Percentiles rank a stretch among this genome's conserved stretches.
These are phyloP conservation scores for Furcasterigmium furcatum DNA, from an alignment of 2,329 filamentous ascomycete genomes.

Conservation along the genomic window DNA sequence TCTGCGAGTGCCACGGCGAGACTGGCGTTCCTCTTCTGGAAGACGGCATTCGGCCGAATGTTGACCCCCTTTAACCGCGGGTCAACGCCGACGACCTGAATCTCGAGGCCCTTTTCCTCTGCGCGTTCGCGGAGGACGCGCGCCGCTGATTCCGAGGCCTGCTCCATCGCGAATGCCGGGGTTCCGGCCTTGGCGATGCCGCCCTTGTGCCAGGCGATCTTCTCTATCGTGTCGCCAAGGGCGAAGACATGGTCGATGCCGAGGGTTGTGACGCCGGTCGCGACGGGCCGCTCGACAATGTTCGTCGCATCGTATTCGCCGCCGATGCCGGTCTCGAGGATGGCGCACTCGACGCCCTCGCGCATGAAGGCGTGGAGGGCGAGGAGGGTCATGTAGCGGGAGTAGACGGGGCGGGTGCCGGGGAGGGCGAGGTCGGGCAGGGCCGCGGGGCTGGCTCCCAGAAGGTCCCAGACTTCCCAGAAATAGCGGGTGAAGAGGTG, in stretches of 20 bases:
- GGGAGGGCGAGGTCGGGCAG: conserved; percentile 23
- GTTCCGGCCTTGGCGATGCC: conserved; percentile 64
- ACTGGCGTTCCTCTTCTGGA: conserved; percentile 58
- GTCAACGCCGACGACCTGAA: conserved; percentile 45
- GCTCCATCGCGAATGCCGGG: conserved; percentile 55
- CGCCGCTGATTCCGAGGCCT: conserved; percentile 38
- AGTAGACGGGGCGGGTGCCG: conserved; percentile 49
- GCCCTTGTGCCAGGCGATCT: conserved; percentile 73
- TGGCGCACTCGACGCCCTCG: conserved; percentile 58
- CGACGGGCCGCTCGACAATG: conserved; percentile 54
- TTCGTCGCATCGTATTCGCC: conserved; percentile 70
- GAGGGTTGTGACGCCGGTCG: conserved; percentile 60
- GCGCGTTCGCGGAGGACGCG: conserved; percentile 48
- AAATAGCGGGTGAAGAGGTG: conserved; percentile 62
- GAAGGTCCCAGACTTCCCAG: conserved; percentile 63
- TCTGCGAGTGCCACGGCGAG: conserved; percentile 51
- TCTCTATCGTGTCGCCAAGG: conserved; percentile 59
- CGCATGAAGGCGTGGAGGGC: conserved; percentile 64
- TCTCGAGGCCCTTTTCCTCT: conserved; percentile 42
- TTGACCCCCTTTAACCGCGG: conserved; percentile 39
- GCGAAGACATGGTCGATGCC: conserved; percentile 66
- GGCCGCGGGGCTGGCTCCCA: conserved; percentile 32
- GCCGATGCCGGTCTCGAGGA: conserved; percentile 66
- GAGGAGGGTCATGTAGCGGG: conserved; percentile 62
- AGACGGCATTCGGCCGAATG: conserved; percentile 45